Evolutionary conservation across 495 filamentous ascomycete species (phyloP), one percentile per base, ranked within the genome.

Genomic region (Hypoxylon fragiforme): DNA sequence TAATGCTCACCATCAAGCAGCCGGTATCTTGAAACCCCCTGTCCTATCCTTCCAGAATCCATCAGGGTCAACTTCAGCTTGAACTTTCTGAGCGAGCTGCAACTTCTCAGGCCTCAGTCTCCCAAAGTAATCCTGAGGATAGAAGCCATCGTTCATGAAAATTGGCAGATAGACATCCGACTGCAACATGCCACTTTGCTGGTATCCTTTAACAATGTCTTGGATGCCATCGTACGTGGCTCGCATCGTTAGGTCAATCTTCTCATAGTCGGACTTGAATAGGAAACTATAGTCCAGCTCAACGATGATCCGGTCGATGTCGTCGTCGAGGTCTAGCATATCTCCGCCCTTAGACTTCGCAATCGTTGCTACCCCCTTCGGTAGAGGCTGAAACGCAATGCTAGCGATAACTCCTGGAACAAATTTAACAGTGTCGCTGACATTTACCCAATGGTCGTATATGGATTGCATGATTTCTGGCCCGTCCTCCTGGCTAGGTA

Each of bases 131-230:
- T 84, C 81, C 67, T 85, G 77, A 19, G 73, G 65, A 43, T 70
- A 78, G 65, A 79, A 80, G 1, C 74, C 75, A 49, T 85, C 81
- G 61, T 83, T 85, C 80, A 80, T 77, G 68, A 85, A 85, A 0
- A 85, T 49, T 3, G 81, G 81, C 31, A 81, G 67, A 50, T 80
- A 81, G 21, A 75, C 79, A 28, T 81, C 72, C 0, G 75, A 73
- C 7, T 78, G 54, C 37, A 74, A 35, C 36, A 51, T 14, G 34
- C 66, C 65, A 43, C 66, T 62, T 15, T 55, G 40, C 46, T 70
- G 65, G 48, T 61, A 67, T 9, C 42, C 54, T 50, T 60, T 57
- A 0, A 76, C 70, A 24, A 74, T 67, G 11, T 77, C 50, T 22
- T 76, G 58, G 38, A 82, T 72, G 2, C 72, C 70, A 9, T 48